Evolutionary conservation across 169 alveolate genomes (phyloP), one percentile per base, ranked within the genome.

Genomic region (Sarcocystis neurona): DNA sequence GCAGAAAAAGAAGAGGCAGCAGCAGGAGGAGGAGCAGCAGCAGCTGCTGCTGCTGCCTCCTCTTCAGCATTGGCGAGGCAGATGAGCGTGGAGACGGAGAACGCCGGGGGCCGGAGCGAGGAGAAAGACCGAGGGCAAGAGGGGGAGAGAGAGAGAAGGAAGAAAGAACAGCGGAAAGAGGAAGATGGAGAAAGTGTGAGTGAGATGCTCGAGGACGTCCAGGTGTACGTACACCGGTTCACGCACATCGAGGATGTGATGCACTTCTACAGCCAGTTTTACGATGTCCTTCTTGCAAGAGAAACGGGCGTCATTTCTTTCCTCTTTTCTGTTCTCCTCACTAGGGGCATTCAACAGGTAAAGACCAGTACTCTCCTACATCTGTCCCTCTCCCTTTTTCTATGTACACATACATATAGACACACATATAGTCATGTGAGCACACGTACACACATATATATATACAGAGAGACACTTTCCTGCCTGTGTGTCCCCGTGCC

Each of bases 321-420:
- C 63, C 89, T 60, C 39, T 23, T 44, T 56, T 60, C 89, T 20
- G 89, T 60, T 41, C 79, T 82, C 74, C 87, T 79, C 77, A 79
- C 87, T 3, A 39, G 88, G 32, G 88, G 78, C 79, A n/a, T 50
- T 3, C 41, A 39, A 39, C 27, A 68, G 50, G 79, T 60, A 15
- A 53, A 53, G 66, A 12, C n/a, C n/a, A n/a, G n/a, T n/a, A n/a
- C n/a, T n/a, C n/a, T n/a, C n/a, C n/a, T n/a, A n/a, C n/a, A n/a
- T n/a, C n/a, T n/a, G n/a, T n/a, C n/a, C n/a, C n/a, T n/a, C n/a
- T n/a, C n/a, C n/a, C n/a, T n/a, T n/a, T n/a, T n/a, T n/a, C n/a
- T n/a, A n/a, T n/a, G n/a, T n/a, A n/a, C n/a, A n/a, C n/a, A n/a
- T n/a, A n/a, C n/a, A n/a, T n/a, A n/a, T n/a, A n/a, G n/a, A n/a